Conservation (phyloP, 2,329 filamentous ascomycete genomes). For the Exophiala xenobiotica region DNA sequence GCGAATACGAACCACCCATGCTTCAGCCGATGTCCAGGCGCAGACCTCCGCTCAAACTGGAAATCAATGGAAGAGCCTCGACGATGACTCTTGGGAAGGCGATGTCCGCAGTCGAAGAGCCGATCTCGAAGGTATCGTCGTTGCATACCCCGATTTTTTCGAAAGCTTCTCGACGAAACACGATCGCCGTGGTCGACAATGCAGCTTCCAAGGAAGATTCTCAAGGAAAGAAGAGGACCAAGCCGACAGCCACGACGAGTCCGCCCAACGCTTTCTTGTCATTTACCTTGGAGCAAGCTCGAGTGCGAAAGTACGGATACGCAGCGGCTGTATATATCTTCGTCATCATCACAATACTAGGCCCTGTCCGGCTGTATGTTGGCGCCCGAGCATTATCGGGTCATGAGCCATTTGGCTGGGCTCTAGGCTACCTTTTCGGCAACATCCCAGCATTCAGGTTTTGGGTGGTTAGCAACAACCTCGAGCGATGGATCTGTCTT, state of each 20-base stretch:
- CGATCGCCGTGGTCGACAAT: constrained; percentile 45
- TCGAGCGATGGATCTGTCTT: constrained; percentile 59
- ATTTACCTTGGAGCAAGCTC: constrained; percentile 76
- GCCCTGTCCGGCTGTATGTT: constrained; percentile 71
- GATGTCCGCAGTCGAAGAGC: constrained; percentile 9
- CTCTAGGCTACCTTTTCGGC: constrained; percentile 82
- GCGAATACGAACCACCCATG: constrained; percentile 11
- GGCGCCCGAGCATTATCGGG: constrained; percentile 64
- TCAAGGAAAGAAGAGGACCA: constrained; percentile 3
- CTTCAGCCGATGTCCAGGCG: not conserved
- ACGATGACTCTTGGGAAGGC: constrained; percentile 7
- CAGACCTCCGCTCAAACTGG: constrained; percentile 14
- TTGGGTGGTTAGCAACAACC: constrained; percentile 65
- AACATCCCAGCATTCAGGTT: constrained; percentile 71
- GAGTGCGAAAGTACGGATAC: constrained; percentile 77
- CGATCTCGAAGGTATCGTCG: constrained; percentile 1
- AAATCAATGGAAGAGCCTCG: constrained; percentile 17
- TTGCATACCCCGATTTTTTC: constrained; percentile 4
- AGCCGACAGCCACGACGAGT: constrained; percentile 32
- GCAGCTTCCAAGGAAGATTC: not conserved
- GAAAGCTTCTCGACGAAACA: constrained; percentile 16
- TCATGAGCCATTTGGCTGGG: constrained; percentile 88
- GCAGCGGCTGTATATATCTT: constrained; percentile 73
- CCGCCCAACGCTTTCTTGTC: constrained; percentile 63
- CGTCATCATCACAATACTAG: constrained; percentile 65